phyloP scores from a whole-genome alignment of 2,329 filamentous ascomycete genomes.

The Fusarium euwallaceae region DNA sequence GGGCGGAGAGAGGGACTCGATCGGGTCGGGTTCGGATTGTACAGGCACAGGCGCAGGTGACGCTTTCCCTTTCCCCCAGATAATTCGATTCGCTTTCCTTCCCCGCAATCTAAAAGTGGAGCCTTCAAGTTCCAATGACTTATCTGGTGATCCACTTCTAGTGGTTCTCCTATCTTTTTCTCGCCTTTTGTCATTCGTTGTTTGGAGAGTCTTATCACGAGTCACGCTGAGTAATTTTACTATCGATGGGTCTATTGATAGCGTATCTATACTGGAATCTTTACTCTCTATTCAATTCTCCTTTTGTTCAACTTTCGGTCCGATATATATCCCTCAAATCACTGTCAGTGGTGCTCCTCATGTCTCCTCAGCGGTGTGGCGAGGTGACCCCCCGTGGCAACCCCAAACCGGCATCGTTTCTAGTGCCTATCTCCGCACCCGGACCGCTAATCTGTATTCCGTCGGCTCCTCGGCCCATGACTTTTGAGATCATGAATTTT shows the following conservation, averaged over 20 bases:
- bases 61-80: constrained; percentile 6
- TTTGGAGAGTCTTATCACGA: not conserved
- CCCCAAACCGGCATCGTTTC: not conserved
- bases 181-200: not conserved
- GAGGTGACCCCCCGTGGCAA: not conserved
- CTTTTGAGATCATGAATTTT: not conserved
- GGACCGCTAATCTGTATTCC: constrained; percentile 6
- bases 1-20: constrained; percentile 1
- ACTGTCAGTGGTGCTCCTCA: not conserved
- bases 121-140: not conserved
- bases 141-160: constrained; percentile 3
- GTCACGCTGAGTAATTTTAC: not conserved
- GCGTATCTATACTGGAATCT: not conserved
- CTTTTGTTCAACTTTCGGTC: not conserved
- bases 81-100: constrained; percentile 1
- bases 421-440: not conserved
- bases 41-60: not conserved
- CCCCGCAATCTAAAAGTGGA: constrained; percentile 10
- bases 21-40: not conserved
- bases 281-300: not conserved
- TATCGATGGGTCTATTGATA: constrained; percentile 1
- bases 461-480: not conserved
- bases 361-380: not conserved
- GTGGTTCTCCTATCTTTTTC: constrained; percentile 4
- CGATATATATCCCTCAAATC: not conserved